Conservation (phyloP, 2,329 filamentous ascomycete genomes). For the Immersiporthe knoxdaviesiana region DNA sequence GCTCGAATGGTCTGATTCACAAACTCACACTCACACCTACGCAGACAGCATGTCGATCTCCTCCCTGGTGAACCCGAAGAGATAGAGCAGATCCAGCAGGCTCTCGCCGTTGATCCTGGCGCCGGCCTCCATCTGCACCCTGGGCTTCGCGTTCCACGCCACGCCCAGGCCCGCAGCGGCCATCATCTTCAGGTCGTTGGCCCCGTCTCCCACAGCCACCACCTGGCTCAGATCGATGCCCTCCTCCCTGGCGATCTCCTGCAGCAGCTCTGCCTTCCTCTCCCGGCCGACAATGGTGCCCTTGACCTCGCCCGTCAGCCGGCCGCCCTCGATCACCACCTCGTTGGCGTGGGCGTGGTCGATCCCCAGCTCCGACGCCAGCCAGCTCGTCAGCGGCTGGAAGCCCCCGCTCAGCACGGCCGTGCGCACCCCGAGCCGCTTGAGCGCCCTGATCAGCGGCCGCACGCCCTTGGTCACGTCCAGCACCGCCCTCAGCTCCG, state of each 20-base stretch:
- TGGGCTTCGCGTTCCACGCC: slow-evolving; percentile 83
- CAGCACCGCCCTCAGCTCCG: slow-evolving; percentile 73
- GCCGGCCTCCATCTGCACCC: slow-evolving; percentile 77
- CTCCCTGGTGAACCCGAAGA: slow-evolving; percentile 72
- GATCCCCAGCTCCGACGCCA: slow-evolving; percentile 78
- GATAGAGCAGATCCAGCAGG: slow-evolving; percentile 71
- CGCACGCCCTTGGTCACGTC: slow-evolving; percentile 81
- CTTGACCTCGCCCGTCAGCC: slow-evolving; percentile 72
- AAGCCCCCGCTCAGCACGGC: slow-evolving; percentile 94
- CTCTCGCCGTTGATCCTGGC: slow-evolving; percentile 72
- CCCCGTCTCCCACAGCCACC: slow-evolving; percentile 78
- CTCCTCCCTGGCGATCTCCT: slow-evolving; percentile 72
- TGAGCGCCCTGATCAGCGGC: slow-evolving; percentile 74
- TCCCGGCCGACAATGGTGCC: slow-evolving; percentile 76
- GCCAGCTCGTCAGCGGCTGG: slow-evolving; percentile 83
- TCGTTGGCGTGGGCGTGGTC: slow-evolving; percentile 91
- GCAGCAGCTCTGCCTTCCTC: slow-evolving; percentile 71
- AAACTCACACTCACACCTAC: slow-evolving; percentile 34
- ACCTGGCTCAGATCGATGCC: slow-evolving; percentile 67
- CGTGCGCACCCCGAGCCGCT: slow-evolving; percentile 79
- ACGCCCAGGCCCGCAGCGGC: slow-evolving; percentile 74
- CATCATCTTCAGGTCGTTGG: slow-evolving; percentile 84
- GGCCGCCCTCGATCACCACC: slow-evolving; percentile 65
- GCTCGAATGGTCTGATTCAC: not conserved
- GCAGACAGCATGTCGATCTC: slow-evolving; percentile 58